A percentile compares a stretch with the other conserved stretches of the same genome.
These are phyloP conservation scores for Phytopythium chamaehyphon DNA, from an alignment of 352 stramenopile species.

Conservation along the genomic window DNA sequence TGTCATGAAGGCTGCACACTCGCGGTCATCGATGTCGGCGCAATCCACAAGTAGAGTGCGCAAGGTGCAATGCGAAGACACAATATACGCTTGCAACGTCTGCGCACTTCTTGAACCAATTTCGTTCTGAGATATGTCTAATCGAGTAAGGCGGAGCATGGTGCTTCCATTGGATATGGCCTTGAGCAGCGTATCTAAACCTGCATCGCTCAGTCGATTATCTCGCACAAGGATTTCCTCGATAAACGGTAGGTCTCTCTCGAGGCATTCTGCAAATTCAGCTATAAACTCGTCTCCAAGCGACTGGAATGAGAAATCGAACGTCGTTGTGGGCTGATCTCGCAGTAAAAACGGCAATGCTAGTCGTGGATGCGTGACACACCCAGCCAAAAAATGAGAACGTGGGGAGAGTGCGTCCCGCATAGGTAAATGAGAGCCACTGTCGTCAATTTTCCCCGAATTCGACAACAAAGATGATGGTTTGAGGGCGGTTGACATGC, in stretches of 20 bases:
- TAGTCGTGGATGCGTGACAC: slow-evolving; percentile 40
- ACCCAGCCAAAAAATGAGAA: slow-evolving; percentile 56
- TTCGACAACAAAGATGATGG: slow-evolving; percentile 4
- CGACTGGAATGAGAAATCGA: slow-evolving; percentile 82
- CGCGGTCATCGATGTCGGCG: slow-evolving; percentile 85
- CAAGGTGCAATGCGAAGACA: slow-evolving; percentile 53
- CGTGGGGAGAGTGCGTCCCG: slow-evolving; percentile 57
- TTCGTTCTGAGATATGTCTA: slow-evolving; percentile 75
- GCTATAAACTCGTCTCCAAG: slow-evolving; percentile 64
- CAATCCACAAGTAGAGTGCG: slow-evolving; percentile 69
- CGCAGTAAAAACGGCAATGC: slow-evolving; percentile 66
- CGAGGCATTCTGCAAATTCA: slow-evolving; percentile 59
- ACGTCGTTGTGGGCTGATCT: slow-evolving; percentile 54
- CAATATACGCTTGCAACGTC: slow-evolving; percentile 54
- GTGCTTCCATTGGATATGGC: slow-evolving; percentile 48
- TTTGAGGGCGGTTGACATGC: slow-evolving; percentile 23
- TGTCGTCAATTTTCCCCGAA: background rate
- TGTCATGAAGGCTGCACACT: slow-evolving; percentile 82
- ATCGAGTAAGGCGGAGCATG: slow-evolving; percentile 42
- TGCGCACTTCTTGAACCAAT: slow-evolving; percentile 54
- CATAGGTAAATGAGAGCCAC: slow-evolving; percentile 18
- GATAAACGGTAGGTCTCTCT: slow-evolving; percentile 53
- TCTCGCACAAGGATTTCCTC: slow-evolving; percentile 84
- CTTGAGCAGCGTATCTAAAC: slow-evolving; percentile 50
- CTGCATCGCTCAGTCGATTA: slow-evolving; percentile 82